phyloP scores from a whole-genome alignment of 2,329 filamentous ascomycete species.

The Talaromyces atroroseus region DNA sequence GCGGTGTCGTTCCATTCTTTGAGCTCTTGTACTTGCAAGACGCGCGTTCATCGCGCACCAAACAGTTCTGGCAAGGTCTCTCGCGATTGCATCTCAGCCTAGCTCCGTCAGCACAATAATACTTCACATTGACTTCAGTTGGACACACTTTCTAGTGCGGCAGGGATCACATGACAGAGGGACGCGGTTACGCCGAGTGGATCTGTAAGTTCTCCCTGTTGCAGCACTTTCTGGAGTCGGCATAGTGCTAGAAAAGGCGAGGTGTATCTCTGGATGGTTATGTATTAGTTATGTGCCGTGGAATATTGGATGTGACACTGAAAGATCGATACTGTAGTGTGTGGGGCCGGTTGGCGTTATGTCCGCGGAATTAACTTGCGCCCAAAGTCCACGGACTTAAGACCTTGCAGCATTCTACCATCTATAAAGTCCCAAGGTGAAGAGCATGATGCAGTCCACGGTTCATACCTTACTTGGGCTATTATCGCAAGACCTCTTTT shows the following conservation, averaged over 20 bases:
- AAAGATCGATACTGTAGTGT: neutral
- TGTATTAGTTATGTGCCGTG: neutral
- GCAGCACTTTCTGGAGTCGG: neutral
- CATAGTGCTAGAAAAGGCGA: neutral
- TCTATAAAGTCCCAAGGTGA: neutral
- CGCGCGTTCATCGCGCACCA: conserved; percentile 73
- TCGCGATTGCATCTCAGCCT: conserved; percentile 87
- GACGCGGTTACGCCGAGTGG: conserved; percentile 48
- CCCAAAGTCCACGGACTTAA: no score
- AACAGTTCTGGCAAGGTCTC: conserved; percentile 89
- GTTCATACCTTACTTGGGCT: no score
- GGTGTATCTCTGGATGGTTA: neutral
- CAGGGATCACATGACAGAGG: conserved; percentile 89
- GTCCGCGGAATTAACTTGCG: neutral
- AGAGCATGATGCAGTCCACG: neutral
- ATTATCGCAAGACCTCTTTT: no score
- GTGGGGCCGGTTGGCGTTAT: neutral
- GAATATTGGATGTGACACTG: neutral
- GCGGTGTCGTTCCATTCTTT: conserved; percentile 42
- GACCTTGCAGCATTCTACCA: no score
- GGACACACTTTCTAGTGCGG: conserved; percentile 77
- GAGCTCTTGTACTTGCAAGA: conserved; percentile 64
- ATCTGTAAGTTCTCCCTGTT: neutral
- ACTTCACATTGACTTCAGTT: neutral
- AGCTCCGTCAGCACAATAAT: conserved; percentile 17